phyloP scores from a whole-genome alignment of 768 basidiomycete genomes.

The Tulasnella sp. region DNA sequence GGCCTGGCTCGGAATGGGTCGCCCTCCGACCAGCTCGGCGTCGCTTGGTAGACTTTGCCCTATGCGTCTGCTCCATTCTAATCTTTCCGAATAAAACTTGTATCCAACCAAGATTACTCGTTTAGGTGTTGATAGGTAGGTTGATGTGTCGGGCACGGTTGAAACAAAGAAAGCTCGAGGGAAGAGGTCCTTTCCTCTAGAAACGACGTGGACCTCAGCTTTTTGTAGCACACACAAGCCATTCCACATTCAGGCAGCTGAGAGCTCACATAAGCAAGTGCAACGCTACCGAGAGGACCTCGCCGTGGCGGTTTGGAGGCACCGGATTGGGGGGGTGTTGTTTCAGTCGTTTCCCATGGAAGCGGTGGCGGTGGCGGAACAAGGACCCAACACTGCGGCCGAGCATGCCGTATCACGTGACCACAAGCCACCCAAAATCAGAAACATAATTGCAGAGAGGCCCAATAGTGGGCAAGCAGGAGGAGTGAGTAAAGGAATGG shows the following conservation, averaged over 20 bases:
- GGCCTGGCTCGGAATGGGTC: not conserved
- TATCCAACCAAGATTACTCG: too few relatives aligned
- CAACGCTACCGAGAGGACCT: not conserved
- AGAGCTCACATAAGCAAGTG: not conserved
- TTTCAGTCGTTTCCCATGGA: not conserved
- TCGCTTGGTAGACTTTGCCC: not conserved
- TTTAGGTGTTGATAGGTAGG: not conserved
- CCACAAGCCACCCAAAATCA: too few relatives aligned
- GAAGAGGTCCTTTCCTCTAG: too few relatives aligned
- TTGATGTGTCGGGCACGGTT: too few relatives aligned
- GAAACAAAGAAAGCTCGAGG: not conserved
- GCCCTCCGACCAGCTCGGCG: not conserved
- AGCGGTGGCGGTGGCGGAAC: not conserved
- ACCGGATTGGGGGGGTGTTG: not conserved
- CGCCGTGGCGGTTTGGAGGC: not conserved
- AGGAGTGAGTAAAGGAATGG: not conserved
- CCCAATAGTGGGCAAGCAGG: not conserved
- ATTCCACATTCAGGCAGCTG: not conserved
- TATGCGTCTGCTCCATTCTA: not conserved
- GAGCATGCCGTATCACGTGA: not conserved
- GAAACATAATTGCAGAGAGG: too few relatives aligned
- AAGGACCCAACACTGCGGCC: not conserved
- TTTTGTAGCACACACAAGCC: too few relatives aligned
- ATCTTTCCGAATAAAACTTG: not conserved
- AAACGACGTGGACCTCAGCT: too few relatives aligned